A percentile compares a stretch with the other conserved stretches of the same genome.
These are phyloP conservation scores for Kitagawia praeruptora DNA, from an alignment of 129 eudicot genomes.

Conservation along the genomic window DNA sequence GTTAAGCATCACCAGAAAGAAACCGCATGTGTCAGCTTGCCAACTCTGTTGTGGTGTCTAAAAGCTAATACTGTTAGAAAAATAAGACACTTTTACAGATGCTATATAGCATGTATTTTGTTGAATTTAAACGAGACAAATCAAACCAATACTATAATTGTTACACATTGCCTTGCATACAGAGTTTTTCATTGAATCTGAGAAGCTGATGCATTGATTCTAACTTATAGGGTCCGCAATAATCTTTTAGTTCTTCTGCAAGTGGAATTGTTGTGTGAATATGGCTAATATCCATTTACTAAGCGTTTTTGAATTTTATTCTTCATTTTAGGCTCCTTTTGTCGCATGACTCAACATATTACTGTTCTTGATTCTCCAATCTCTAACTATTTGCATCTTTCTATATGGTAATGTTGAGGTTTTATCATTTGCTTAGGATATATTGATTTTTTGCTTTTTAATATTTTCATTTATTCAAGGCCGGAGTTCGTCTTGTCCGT, in stretches of 20 bases:
- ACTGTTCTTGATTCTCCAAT: neutral
- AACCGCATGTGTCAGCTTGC: too few relatives aligned
- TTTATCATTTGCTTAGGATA: neutral
- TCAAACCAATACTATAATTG: too few relatives aligned
- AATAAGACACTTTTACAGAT: too few relatives aligned
- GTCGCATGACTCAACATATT: neutral
- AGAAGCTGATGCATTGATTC: neutral
- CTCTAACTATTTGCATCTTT: neutral
- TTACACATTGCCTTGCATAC: slow-evolving; percentile 7
- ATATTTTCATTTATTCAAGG: slow-evolving; percentile 31
- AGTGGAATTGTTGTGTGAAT: neutral
- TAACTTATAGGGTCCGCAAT: neutral
- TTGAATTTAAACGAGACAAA: too few relatives aligned
- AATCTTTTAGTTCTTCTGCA: neutral
- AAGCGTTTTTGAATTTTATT: too few relatives aligned
- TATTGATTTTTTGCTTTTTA: neutral
- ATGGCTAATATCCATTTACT: neutral
- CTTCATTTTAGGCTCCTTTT: neutral
- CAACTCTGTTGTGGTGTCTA: too few relatives aligned
- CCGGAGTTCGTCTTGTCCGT: slow-evolving; percentile 89
- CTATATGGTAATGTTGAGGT: neutral
- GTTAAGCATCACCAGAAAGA: too few relatives aligned
- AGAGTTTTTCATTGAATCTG: neutral
- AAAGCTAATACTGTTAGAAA: too few relatives aligned
- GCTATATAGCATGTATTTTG: too few relatives aligned